Percentiles rank a stretch among this genome's conserved stretches.
Evolutionary conservation across 805 yeast genomes (phyloP).

Genomic region (Kodamaea leandrae): DNA sequence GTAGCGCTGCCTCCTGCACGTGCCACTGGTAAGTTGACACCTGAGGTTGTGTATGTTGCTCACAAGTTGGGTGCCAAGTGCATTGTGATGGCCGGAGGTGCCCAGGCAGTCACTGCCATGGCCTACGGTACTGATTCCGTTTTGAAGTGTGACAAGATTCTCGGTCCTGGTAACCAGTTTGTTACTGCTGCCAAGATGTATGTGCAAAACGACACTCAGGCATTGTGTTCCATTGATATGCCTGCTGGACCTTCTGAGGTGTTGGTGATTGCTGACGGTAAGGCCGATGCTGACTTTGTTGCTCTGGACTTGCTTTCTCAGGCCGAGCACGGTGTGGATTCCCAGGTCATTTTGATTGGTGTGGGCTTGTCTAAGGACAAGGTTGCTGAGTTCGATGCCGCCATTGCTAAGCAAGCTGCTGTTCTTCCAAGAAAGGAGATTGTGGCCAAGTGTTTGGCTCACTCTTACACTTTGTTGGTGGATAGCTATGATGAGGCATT

Average conservation of each 20-base stretch:
- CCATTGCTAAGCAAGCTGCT: slow-evolving; percentile 80
- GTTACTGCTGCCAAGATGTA: slow-evolving; percentile 99
- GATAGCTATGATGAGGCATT: slow-evolving; percentile 75
- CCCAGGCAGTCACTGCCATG: slow-evolving; percentile 98
- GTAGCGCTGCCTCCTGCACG: slow-evolving; percentile 93
- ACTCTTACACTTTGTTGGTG: slow-evolving; percentile 79
- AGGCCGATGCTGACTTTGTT: slow-evolving; percentile 91
- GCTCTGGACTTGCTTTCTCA: slow-evolving; percentile 96
- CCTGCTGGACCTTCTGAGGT: slow-evolving; percentile 99
- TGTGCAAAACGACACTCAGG: slow-evolving; percentile 92
- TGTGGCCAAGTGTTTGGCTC: slow-evolving; percentile 86
- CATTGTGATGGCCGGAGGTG: slow-evolving; percentile 97
- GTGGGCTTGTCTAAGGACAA: slow-evolving; percentile 63
- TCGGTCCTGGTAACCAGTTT: slow-evolving; percentile 99
- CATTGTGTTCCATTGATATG: slow-evolving; percentile 96
- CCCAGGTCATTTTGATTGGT: slow-evolving; percentile 92
- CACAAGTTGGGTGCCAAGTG: slow-evolving; percentile 89
- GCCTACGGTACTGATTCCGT: slow-evolving; percentile 95
- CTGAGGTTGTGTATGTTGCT: slow-evolving; percentile 97
- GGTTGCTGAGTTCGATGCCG: slow-evolving; percentile 69
- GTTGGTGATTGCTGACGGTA: slow-evolving; percentile 84
- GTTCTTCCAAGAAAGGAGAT: slow-evolving; percentile 89
- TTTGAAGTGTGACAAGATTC: slow-evolving; percentile 91
- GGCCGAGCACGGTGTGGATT: slow-evolving; percentile 98
- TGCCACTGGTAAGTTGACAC: slow-evolving; percentile 86